Evolutionary conservation across 805 yeast genomes (phyloP).

Genomic region (Starmerella apis): DNA sequence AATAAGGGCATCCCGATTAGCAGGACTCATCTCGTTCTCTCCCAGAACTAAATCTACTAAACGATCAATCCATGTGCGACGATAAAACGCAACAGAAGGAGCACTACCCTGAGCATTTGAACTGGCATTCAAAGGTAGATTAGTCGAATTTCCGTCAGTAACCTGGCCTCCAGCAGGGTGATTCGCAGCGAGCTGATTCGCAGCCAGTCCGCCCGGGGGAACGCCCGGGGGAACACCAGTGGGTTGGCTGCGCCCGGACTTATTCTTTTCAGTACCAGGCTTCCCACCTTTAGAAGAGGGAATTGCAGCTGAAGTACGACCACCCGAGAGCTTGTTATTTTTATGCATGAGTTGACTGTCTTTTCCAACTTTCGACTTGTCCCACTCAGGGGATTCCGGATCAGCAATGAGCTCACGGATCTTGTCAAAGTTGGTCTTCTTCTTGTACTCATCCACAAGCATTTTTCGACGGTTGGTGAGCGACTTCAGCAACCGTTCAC

Average conservation of each 20-base stretch:
- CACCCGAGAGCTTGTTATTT: not conserved
- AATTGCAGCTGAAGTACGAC: too few relatives aligned
- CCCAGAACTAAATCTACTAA: constrained; percentile 42
- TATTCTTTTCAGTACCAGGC: too few relatives aligned
- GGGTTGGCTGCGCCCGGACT: too few relatives aligned
- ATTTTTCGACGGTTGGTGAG: constrained; percentile 40
- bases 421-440: constrained; percentile 60
- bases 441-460: constrained; percentile 57
- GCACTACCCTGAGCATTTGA: too few relatives aligned
- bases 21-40: constrained; percentile 52
- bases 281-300: too few relatives aligned
- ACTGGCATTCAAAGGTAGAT: too few relatives aligned
- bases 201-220: not conserved
- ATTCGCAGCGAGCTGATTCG: too few relatives aligned
- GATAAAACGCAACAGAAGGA: not conserved
- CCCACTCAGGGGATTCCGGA: constrained; percentile 43
- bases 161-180: too few relatives aligned
- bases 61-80: constrained; percentile 35
- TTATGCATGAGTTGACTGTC: not conserved
- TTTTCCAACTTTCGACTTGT: constrained; percentile 27
- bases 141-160: too few relatives aligned
- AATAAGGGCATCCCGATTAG: constrained; percentile 58
- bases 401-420: constrained; percentile 65
- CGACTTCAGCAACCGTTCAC: constrained; percentile 28
- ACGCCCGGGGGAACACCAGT: not conserved